phyloP scores from a whole-genome alignment of 2,329 filamentous ascomycete genomes.

The Alternaria incomplexa region DNA sequence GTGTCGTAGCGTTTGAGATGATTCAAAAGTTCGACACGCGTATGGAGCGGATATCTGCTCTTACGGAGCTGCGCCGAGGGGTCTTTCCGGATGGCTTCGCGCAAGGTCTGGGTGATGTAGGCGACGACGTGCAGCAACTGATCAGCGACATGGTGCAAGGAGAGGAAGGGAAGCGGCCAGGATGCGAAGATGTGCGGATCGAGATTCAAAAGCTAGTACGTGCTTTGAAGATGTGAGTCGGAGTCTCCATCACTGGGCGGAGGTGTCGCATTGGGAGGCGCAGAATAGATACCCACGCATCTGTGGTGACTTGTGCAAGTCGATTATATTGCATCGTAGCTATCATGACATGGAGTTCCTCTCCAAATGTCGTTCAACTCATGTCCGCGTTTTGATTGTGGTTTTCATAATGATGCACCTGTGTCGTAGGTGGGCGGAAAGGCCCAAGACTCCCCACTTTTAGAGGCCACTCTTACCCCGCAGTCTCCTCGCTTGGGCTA shows the following conservation, averaged over 20 bases:
- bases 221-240: slow-evolving; percentile 15
- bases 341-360: not conserved
- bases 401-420: not conserved
- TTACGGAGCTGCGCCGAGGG: slow-evolving; percentile 43
- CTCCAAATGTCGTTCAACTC: not conserved
- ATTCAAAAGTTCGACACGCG: slow-evolving; percentile 57
- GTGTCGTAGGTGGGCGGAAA: not conserved
- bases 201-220: slow-evolving; percentile 29
- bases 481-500: not conserved
- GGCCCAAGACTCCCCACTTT: not conserved
- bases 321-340: not conserved
- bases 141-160: slow-evolving; percentile 41
- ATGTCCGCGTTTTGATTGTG: not conserved
- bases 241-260: not conserved
- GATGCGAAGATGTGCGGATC: slow-evolving; percentile 38
- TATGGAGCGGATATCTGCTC: slow-evolving; percentile 49
- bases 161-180: slow-evolving; percentile 37
- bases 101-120: slow-evolving; percentile 22
- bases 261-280: not conserved
- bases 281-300: not conserved
- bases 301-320: not conserved
- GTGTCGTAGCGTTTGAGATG: slow-evolving; percentile 68
- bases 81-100: slow-evolving; percentile 39
- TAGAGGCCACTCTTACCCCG: not conserved
- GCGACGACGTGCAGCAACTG: slow-evolving; percentile 29